Conservation (phyloP, 345 rosid species). For the Bretschneidera sinensis region DNA sequence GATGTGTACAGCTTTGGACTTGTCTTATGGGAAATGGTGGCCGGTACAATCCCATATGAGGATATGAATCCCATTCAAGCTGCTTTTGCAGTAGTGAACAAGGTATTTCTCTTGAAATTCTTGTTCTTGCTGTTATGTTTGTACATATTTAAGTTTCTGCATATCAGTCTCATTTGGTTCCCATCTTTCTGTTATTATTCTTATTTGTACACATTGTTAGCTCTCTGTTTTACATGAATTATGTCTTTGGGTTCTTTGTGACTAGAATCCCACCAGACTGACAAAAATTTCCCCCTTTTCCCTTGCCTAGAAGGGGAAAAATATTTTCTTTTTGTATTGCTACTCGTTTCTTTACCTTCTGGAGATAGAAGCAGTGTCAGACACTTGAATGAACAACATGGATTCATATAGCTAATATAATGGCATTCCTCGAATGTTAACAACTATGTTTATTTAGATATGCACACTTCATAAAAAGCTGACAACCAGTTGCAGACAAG, state of each 20-base stretch:
- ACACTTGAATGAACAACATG: not conserved
- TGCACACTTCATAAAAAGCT: no score
- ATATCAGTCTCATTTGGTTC: no score
- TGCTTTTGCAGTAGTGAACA: slow-evolving; percentile 96
- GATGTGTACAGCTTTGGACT: slow-evolving; percentile 97
- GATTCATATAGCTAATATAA: not conserved
- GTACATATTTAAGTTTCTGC: not conserved
- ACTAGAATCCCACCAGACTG: no score
- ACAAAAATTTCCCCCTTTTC: not conserved
- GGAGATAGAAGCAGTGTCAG: not conserved
- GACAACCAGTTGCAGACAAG: no score
- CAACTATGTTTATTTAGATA: not conserved
- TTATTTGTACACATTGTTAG: no score
- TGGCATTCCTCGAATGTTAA: not conserved
- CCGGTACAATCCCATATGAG: slow-evolving; percentile 88
- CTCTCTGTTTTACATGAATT: not conserved
- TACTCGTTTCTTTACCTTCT: no score
- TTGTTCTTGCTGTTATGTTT: not conserved
- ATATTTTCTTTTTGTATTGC: no score
- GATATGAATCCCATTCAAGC: slow-evolving; percentile 99
- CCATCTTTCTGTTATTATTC: no score
- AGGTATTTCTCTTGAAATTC: slow-evolving; percentile 38
- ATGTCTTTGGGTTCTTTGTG: not conserved
- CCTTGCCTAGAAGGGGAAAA: not conserved
- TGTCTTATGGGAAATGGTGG: slow-evolving; percentile 93